These are phyloP conservation scores for Stachybotrys echinatus DNA, from an alignment of 2,329 filamentous ascomycete genomes.

Conservation along the genomic window DNA sequence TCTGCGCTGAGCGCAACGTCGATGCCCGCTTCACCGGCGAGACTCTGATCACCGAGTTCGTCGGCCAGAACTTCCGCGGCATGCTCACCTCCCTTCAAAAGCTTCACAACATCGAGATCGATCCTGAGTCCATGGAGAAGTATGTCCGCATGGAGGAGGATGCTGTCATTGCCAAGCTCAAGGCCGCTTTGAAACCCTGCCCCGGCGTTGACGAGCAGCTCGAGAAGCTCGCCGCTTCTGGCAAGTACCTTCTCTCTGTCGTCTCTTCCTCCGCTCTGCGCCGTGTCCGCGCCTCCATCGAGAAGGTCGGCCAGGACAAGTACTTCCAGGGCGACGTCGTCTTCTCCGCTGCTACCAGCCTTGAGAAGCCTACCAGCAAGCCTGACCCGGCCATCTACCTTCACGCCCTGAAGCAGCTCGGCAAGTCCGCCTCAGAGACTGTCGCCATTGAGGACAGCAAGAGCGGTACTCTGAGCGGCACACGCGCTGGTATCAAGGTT, in stretches of 20 bases:
- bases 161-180: conserved; percentile 75
- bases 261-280: conserved; percentile 77
- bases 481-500: conserved; percentile 71
- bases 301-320: conserved; percentile 73
- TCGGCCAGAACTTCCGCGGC: conserved; percentile 91
- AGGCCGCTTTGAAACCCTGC: conserved; percentile 62
- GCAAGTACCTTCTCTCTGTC: conserved; percentile 70
- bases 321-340: conserved; percentile 73
- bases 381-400: conserved; percentile 87
- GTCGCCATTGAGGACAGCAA: conserved; percentile 86
- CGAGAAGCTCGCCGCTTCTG: conserved; percentile 51
- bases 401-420: conserved; percentile 67
- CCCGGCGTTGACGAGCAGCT: conserved; percentile 63
- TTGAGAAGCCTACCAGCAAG: conserved; percentile 79
- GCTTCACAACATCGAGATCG: conserved; percentile 69
- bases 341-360: conserved; percentile 76
- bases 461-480: conserved; percentile 70
- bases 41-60: conserved; percentile 77
- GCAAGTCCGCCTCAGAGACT: conserved; percentile 64
- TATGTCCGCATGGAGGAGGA: conserved; percentile 78
- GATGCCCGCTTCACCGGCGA: conserved; percentile 69
- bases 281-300: conserved; percentile 70
- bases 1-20: conserved; percentile 63
- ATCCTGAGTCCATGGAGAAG: conserved; percentile 60
- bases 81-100: conserved; percentile 76